Evolutionary conservation across 192 early-diverging fungal species (phyloP), one percentile per base, ranked within the genome.

Genomic region (Fimicolochytrium jonesii): DNA sequence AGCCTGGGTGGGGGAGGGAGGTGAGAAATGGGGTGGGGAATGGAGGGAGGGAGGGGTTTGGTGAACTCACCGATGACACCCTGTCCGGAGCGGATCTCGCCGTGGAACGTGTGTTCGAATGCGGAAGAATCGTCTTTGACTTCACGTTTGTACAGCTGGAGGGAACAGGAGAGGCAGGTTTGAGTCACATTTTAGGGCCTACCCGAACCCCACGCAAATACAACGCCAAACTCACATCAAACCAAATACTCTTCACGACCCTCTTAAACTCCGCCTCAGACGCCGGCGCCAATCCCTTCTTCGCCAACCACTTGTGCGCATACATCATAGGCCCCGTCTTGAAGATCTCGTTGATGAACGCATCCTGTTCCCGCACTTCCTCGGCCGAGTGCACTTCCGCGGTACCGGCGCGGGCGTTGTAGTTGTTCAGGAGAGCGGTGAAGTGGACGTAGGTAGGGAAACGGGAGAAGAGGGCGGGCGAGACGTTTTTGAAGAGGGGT

Each of bases 21-120:
- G n/a, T n/a, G n/a, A n/a, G n/a, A n/a, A n/a, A n/a, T n/a, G n/a
- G n/a, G n/a, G n/a, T n/a, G n/a, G n/a, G n/a, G n/a, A n/a, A n/a
- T n/a, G n/a, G n/a, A n/a, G n/a, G n/a, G n/a, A n/a, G n/a, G n/a
- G n/a, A n/a, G n/a, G n/a, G n/a, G n/a, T n/a, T n/a, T n/a, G n/a
- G n/a, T n/a, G n/a, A n/a, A n/a, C n/a, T n/a, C n/a, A n/a, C n/a
- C n/a, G 31, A 71, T 31, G 7, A 73, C 61, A 35, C 53, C 53
- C 35, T 62, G 39, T 23, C 36, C 63, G 31, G 17, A 26, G 9
- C 34, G 41, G 32, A 68, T 57, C 35, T 75, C 73, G 26, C 73
- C 73, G 6, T 22, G n/a, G 34, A 75, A 75, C 0, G 65, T 57
- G 50, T 75, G 73, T 54, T 75, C 73, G 56, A 75, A 75, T 1